A percentile compares a stretch with the other conserved stretches of the same genome.
Conservation (phyloP, 306 rosid genomes). For the Arachis stenosperma region DNA sequence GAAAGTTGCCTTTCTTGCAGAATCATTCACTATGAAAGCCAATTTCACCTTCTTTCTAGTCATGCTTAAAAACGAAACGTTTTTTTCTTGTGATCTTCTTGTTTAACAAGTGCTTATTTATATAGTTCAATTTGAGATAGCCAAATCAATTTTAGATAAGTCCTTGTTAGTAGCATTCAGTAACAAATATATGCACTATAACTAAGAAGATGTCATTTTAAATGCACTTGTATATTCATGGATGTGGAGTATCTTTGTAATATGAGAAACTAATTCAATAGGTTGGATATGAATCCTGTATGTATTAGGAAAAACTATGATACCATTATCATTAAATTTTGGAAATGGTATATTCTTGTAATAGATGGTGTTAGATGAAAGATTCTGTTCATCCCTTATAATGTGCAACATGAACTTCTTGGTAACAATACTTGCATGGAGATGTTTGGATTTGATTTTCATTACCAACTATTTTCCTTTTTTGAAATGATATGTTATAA, state of each 20-base stretch:
- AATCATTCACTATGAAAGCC: constrained; percentile 51
- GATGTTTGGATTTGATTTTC: not conserved
- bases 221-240: not conserved
- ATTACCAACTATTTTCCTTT: not conserved
- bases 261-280: not conserved
- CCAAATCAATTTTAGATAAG: not conserved
- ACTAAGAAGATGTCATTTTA: not conserved
- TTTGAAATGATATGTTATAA: not conserved
- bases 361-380: not conserved
- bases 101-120: constrained; percentile 7
- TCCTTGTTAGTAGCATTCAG: not conserved
- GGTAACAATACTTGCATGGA: not conserved
- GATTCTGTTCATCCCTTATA: not conserved
- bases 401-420: not conserved
- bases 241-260: constrained; percentile 1
- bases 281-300: not conserved
- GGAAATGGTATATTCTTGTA: not conserved
- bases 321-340: not conserved
- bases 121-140: constrained; percentile 23
- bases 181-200: constrained; percentile 1
- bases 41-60: constrained; percentile 59
- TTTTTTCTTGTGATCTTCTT: constrained; percentile 19
- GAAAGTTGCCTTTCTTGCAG: constrained; percentile 52
- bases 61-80: constrained; percentile 31
- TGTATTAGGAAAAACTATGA: not conserved